Conservation (phyloP, 495 filamentous ascomycete species). For the Lasiosphaeriaceae sp. region DNA sequence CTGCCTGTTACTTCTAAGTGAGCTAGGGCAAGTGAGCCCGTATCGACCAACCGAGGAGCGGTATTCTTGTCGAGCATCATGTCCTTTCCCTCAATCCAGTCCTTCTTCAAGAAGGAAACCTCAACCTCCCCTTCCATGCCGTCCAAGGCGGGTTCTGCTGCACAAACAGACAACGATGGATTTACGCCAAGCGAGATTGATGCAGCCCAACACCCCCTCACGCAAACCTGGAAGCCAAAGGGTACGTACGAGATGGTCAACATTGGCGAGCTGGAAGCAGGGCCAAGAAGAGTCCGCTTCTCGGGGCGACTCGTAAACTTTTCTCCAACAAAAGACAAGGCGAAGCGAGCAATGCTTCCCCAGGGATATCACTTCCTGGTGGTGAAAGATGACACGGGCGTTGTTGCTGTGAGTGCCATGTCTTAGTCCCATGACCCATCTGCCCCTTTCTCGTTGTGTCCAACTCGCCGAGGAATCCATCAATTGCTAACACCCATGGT, state of each 20-base stretch:
- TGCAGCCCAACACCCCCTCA: constrained; percentile 12
- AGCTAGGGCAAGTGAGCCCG: too few relatives aligned
- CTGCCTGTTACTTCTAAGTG: too few relatives aligned
- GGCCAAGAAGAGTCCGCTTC: constrained; percentile 49
- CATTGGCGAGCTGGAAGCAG: constrained; percentile 50
- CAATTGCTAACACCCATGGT: too few relatives aligned
- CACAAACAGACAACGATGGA: not conserved
- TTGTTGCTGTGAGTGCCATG: constrained; percentile 43
- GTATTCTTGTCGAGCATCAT: not conserved
- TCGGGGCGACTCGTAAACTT: constrained; percentile 60
- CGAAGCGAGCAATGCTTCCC: constrained; percentile 19
- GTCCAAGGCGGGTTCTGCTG: not conserved
- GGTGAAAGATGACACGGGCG: constrained; percentile 56
- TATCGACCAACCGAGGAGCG: not conserved
- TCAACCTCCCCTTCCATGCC: not conserved
- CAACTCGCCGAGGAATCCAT: not conserved
- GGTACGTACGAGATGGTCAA: constrained; percentile 46
- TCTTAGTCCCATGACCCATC: too few relatives aligned
- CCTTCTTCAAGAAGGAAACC: constrained; percentile 44
- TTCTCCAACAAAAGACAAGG: constrained; percentile 37
- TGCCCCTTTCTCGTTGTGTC: too few relatives aligned
- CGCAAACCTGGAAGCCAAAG: constrained; percentile 49
- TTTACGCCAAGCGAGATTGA: constrained; percentile 4
- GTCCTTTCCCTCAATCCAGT: constrained; percentile 43
- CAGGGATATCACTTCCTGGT: constrained; percentile 51